Percentiles rank a stretch among this genome's conserved stretches.
Conservation (phyloP, 768 basidiomycete genomes). For the Kockovaella imperatae region DNA sequence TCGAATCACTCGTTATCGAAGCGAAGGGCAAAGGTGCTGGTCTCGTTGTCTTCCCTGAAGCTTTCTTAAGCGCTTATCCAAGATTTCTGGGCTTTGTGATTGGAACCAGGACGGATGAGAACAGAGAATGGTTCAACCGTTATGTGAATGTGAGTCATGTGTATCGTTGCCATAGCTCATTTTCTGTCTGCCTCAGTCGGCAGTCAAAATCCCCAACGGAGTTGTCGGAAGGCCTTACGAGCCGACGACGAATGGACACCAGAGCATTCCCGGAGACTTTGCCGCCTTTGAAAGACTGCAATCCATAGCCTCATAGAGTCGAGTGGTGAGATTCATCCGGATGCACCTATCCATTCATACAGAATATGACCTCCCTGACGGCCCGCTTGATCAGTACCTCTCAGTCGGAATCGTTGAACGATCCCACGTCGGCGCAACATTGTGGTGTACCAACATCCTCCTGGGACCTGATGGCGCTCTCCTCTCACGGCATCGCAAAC, state of each 20-base stretch:
- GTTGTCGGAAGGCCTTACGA: constrained; percentile 2
- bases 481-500: constrained; percentile 22
- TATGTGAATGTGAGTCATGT: constrained; percentile 19
- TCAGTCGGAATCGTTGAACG: constrained; percentile 25
- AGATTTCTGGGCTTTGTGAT: constrained; percentile 14
- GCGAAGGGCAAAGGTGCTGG: background rate
- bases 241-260: background rate
- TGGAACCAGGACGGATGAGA: constrained; percentile 17
- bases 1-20: too few relatives aligned
- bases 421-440: constrained; percentile 11
- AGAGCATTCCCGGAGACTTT: constrained; percentile 10
- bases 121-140: constrained; percentile 17
- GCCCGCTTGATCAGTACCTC: constrained; percentile 12
- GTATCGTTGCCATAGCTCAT: too few relatives aligned
- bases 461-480: constrained; percentile 15
- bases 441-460: constrained; percentile 24
- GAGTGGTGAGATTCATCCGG: constrained; percentile 6
- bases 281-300: constrained; percentile 11
- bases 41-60: constrained; percentile 25
- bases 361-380: too few relatives aligned
- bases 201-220: constrained; percentile 5
- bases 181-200: too few relatives aligned
- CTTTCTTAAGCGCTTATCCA: constrained; percentile 22
- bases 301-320: constrained; percentile 5
- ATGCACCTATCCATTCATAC: background rate